These are phyloP conservation scores for Ploettnerulaceae sp. DNA, from an alignment of 2,329 filamentous ascomycete genomes.

Conservation along the genomic window DNA sequence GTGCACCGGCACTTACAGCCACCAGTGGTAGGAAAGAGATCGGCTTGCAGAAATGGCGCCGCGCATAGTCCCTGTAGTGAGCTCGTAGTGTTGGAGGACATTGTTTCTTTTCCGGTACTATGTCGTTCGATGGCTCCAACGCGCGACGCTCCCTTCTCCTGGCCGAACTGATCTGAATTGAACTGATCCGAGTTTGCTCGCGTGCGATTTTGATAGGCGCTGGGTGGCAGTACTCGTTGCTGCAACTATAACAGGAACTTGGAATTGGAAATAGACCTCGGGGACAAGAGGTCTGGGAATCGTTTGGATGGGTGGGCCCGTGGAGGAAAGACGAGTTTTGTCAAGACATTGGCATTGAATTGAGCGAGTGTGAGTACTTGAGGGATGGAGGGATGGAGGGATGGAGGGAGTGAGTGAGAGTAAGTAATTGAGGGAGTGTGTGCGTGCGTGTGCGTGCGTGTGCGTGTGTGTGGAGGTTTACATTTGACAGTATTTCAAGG, in stretches of 20 bases:
- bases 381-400: too few relatives aligned
- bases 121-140: not conserved
- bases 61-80: constrained; percentile 50
- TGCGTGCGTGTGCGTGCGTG: not conserved
- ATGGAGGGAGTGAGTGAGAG: too few relatives aligned
- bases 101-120: constrained; percentile 8
- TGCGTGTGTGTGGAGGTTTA: not conserved
- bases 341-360: constrained; percentile 17
- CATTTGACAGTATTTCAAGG: constrained; percentile 4
- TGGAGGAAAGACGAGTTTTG: constrained; percentile 17
- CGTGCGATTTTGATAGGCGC: not conserved
- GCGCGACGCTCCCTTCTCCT: not conserved
- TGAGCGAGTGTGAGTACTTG: too few relatives aligned
- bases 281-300: not conserved
- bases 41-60: constrained; percentile 63
- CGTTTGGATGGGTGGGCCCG: constrained; percentile 17
- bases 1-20: constrained; percentile 75
- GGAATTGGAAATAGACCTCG: not conserved
- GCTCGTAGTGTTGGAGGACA: constrained; percentile 18
- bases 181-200: not conserved
- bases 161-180: not conserved
- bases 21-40: constrained; percentile 51
- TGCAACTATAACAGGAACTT: too few relatives aligned
- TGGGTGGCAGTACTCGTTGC: not conserved
- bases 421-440: constrained; percentile 4